These are phyloP conservation scores for Hysterium pulicare DNA, from an alignment of 2,329 filamentous ascomycete species.

Conservation along the genomic window DNA sequence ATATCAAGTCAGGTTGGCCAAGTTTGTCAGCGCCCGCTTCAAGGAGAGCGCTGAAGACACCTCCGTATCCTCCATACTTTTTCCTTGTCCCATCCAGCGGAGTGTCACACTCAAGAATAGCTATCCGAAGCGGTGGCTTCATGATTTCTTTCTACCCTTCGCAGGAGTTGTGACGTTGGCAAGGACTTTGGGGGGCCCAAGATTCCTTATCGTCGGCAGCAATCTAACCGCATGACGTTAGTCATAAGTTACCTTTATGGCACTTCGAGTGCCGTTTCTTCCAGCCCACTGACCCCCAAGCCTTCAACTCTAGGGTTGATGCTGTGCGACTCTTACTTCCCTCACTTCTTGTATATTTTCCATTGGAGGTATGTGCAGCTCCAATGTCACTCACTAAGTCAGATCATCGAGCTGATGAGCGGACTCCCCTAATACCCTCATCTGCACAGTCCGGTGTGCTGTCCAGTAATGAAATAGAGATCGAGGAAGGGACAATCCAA, in stretches of 20 bases:
- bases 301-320: no score
- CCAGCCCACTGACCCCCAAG: no score
- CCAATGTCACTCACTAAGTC: neutral
- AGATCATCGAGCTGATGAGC: slow-evolving; percentile 16
- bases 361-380: neutral
- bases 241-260: neutral
- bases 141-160: slow-evolving; percentile 13
- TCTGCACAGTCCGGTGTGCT: neutral
- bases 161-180: neutral
- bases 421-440: slow-evolving; percentile 30
- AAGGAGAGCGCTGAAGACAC: slow-evolving; percentile 54
- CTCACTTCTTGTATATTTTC: no score
- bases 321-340: no score
- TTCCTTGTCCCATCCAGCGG: slow-evolving; percentile 62
- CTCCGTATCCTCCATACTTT: slow-evolving; percentile 70
- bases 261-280: neutral
- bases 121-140: slow-evolving; percentile 62
- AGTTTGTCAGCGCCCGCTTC: slow-evolving; percentile 50
- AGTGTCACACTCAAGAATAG: slow-evolving; percentile 83
- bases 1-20: slow-evolving; percentile 33
- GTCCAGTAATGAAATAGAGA: no score
- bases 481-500: slow-evolving; percentile 19
- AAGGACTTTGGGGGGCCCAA: no score
- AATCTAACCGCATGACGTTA: neutral
- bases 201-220: slow-evolving; percentile 4